A percentile compares a stretch with the other conserved stretches of the same genome.
Conservation (phyloP, 2,329 filamentous ascomycete genomes). For the Falciphora oryzae region DNA sequence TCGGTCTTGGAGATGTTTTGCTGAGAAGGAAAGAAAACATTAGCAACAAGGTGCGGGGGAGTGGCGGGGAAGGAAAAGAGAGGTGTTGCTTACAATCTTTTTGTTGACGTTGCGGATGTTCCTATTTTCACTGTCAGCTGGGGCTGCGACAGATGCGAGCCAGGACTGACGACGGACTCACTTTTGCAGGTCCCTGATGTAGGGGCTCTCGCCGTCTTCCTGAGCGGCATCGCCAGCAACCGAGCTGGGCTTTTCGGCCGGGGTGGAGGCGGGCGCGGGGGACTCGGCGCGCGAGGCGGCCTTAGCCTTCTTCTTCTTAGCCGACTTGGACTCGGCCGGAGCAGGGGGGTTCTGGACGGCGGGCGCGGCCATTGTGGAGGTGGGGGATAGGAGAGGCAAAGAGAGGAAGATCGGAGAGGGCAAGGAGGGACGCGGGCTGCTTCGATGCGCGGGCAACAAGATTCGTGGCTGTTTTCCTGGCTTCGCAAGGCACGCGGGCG, state of each 20-base stretch:
- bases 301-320: slow-evolving; percentile 65
- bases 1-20: slow-evolving; percentile 69
- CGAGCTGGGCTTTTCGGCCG: slow-evolving; percentile 42
- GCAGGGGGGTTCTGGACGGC: slow-evolving; percentile 57
- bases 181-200: slow-evolving; percentile 89
- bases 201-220: slow-evolving; percentile 67
- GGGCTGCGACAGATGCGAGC: neutral
- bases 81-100: slow-evolving; percentile 94
- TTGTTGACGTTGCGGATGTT: slow-evolving; percentile 89
- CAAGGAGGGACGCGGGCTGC: neutral
- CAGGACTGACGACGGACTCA: slow-evolving; percentile 38
- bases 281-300: slow-evolving; percentile 45
- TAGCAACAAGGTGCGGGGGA: neutral
- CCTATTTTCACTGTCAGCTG: slow-evolving; percentile 39
- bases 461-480: no score
- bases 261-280: slow-evolving; percentile 44
- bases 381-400: neutral
- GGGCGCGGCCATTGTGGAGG: slow-evolving; percentile 55
- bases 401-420: slow-evolving; percentile 8
- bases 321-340: slow-evolving; percentile 57
- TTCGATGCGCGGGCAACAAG: neutral
- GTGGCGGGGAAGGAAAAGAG: slow-evolving; percentile 43
- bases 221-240: slow-evolving; percentile 45
- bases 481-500: no score
- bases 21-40: slow-evolving; percentile 30